phyloP scores from a whole-genome alignment of 208 protist species.

The Endotrypanum monterogeii region DNA sequence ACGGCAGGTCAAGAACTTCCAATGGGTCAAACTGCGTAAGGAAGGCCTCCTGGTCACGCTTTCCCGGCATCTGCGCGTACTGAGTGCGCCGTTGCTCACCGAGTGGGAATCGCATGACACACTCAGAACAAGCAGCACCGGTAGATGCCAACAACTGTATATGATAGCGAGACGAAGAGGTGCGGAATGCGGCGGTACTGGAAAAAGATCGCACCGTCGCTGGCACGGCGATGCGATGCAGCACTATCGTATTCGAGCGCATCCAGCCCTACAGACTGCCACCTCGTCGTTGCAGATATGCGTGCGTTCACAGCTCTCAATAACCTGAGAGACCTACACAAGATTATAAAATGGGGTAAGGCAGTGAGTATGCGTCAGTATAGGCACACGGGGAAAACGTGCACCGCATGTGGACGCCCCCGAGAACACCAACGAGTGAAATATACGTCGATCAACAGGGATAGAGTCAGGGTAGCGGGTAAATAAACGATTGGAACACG shows the following conservation, averaged over 20 bases:
- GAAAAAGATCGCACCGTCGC: conserved; percentile 5
- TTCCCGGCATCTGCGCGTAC: conserved; percentile 78
- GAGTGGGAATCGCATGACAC: conserved; percentile 1
- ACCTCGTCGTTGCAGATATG: not conserved
- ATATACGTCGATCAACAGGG: not conserved
- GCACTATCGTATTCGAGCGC: conserved; percentile 6
- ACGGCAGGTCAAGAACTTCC: conserved; percentile 67
- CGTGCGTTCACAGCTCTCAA: not conserved
- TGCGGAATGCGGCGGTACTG: conserved; percentile 9
- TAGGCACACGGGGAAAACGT: not conserved
- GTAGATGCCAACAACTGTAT: conserved; percentile 12
- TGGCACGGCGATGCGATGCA: not conserved
- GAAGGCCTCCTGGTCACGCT: conserved; percentile 86
- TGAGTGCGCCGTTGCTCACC: conserved; percentile 56
- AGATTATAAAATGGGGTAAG: not conserved
- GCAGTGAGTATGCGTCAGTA: not conserved
- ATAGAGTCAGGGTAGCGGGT: not conserved
- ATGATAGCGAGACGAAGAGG: conserved; percentile 1
- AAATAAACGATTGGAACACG: not conserved
- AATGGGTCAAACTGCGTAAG: conserved; percentile 82
- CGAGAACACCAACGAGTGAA: not conserved
- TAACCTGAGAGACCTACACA: not conserved
- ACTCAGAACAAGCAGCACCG: not conserved
- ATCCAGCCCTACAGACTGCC: not conserved
- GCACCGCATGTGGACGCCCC: not conserved